Evolutionary conservation across 176 grass and related monocot species (phyloP).

Genomic region (Oryza officinalis): DNA sequence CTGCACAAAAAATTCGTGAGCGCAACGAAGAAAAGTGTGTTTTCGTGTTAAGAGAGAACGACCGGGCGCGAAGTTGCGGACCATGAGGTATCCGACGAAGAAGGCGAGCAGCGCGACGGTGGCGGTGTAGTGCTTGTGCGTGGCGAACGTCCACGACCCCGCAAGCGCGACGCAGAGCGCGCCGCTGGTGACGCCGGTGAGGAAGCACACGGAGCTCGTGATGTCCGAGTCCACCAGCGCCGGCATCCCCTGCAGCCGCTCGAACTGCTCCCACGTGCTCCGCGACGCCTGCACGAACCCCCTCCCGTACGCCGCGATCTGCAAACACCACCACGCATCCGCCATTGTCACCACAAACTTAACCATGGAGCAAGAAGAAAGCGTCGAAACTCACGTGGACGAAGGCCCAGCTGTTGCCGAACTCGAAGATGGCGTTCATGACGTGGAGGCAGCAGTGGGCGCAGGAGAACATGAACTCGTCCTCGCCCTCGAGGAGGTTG

Average conservation of each 20-base stretch:
- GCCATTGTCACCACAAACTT: not conserved
- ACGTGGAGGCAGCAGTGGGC: slow-evolving; percentile 94
- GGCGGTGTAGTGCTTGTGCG: slow-evolving; percentile 77
- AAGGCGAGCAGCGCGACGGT: slow-evolving; percentile 87
- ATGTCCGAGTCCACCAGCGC: slow-evolving; percentile 92
- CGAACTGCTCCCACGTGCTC: slow-evolving; percentile 93
- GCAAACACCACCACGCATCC: not conserved
- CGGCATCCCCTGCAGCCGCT: slow-evolving; percentile 58
- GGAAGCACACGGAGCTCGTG: slow-evolving; percentile 91
- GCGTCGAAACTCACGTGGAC: slow-evolving; percentile 58
- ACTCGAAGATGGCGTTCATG: slow-evolving; percentile 87
- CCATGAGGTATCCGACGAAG: slow-evolving; percentile 96
- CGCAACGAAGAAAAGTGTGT: not conserved
- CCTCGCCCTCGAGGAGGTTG: slow-evolving; percentile 95
- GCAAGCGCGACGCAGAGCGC: slow-evolving; percentile 75
- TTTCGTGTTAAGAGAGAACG: not conserved
- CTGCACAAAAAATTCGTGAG: slow-evolving; percentile 21
- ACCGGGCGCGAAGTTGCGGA: not conserved
- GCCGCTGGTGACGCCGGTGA: slow-evolving; percentile 87
- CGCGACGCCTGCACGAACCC: slow-evolving; percentile 81
- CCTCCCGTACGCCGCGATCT: slow-evolving; percentile 90
- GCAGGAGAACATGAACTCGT: slow-evolving; percentile 99
- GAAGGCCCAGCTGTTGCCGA: slow-evolving; percentile 98
- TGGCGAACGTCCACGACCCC: slow-evolving; percentile 68
- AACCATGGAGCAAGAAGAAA: not conserved